These are phyloP conservation scores for Globisporangium mamillatum DNA, from an alignment of 352 stramenopile genomes.

Conservation along the genomic window DNA sequence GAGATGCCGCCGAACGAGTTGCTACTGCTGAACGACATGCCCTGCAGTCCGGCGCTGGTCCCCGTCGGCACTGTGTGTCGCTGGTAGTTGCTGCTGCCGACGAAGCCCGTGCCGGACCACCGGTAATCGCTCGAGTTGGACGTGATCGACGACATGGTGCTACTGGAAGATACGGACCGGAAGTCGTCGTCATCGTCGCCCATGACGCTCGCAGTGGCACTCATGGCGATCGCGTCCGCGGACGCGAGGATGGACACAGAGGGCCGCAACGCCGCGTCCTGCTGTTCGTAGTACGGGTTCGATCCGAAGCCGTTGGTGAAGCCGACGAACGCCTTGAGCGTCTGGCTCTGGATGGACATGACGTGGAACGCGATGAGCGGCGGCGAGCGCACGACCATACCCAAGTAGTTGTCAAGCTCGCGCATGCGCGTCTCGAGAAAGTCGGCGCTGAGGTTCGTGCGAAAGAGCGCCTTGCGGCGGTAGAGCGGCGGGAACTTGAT, in stretches of 20 bases:
- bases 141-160: conserved; percentile 58
- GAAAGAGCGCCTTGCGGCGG: conserved; percentile 64
- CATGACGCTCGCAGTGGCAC: conserved; percentile 61
- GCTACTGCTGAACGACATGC: conserved; percentile 19
- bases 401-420: conserved; percentile 80
- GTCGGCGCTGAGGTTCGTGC: conserved; percentile 55
- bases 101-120: conserved; percentile 79
- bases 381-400: conserved; percentile 51
- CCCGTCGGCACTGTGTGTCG: conserved; percentile 28
- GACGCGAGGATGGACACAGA: conserved; percentile 67
- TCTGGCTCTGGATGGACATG: conserved; percentile 65
- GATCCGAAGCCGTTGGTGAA: conserved; percentile 75
- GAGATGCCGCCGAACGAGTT: conserved; percentile 33
- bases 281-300: conserved; percentile 69
- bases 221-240: conserved; percentile 34
- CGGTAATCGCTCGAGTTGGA: conserved; percentile 61
- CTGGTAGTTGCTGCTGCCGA: conserved; percentile 60
- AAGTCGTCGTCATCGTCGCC: conserved; percentile 80
- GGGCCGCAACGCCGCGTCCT: conserved; percentile 47
- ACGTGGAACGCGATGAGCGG: conserved; percentile 78
- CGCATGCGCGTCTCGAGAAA: conserved; percentile 60
- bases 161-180: conserved; percentile 65
- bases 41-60: neutral
- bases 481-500: conserved; percentile 84
- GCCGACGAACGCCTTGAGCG: conserved; percentile 76